Base-by-base conservation (phyloP, 495 filamentous ascomycete genomes). In the Neurospora sp. region DNA sequence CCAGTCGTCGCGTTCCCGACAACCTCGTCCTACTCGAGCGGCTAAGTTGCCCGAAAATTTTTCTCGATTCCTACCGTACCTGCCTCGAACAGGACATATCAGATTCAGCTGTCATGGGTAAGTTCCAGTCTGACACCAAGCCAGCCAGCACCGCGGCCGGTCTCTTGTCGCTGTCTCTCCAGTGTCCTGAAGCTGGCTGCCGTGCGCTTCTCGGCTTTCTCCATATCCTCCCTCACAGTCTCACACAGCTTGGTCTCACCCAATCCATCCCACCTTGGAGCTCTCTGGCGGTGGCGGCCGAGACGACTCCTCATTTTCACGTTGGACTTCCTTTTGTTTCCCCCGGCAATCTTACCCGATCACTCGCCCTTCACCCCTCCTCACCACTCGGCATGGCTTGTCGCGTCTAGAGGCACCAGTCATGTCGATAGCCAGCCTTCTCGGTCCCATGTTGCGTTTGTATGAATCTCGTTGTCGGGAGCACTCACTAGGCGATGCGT, bases 41-140 rank as follows among this genome's bases (percentile, higher is more conserved):
- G 82, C 80, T 81, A 83, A 84, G 81, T 80, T 77, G 71, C 72
- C 77, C 73, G 74, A 76, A 77, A 78, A 79, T 73, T 73, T 79
- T 75, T 79, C 71, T 78, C 77, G 77, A 78, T 73, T 76, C 61
- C 35, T 71, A 73, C 44, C 39, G 44, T 46, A 38, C 53, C 44
- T 59, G 70, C 53, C 42, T 44, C 70, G 42, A 65, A 65, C 53
- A 65, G 53, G 53, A 65, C 53, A 65, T 37, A 65, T 65, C 27
- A 65, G 22, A 65, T 35, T 65, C 53, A 65, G 53, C 35, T 18
- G 74, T 75, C 79, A 85, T 85, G 83, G 83, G 82, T 85, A 83
- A 81, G 83, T 65, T 65, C 53, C 53, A 35, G 27, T 35, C 53
- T 65, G 53, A 65, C 53, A 65, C 53, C 53, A 35, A 61, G 48